Conservation (phyloP, 148 eudicot species). For the Fagopyrum homotropicum region DNA sequence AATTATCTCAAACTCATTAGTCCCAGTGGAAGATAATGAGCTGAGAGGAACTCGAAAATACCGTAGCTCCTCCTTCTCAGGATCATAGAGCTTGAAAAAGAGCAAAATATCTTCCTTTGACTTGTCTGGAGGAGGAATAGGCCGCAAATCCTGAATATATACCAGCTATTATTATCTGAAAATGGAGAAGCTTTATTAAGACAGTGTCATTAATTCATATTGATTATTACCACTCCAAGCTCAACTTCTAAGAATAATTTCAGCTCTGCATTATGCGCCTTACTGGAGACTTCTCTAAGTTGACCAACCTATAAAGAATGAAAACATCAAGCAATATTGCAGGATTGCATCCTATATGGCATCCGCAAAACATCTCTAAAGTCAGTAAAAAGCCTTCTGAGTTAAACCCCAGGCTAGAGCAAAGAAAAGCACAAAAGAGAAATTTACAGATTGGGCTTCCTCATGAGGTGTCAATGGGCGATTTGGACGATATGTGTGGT, state of each 20-base stretch:
- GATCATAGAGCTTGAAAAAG: conserved; percentile 83
- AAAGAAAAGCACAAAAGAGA: not conserved
- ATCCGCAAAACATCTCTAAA: not conserved
- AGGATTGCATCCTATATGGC: not conserved
- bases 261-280: conserved; percentile 70
- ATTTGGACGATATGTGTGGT: conserved; percentile 85
- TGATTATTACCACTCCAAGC: conserved; percentile 44
- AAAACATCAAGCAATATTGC: not conserved
- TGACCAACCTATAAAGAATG: conserved; percentile 63
- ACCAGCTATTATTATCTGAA: conserved; percentile 2
- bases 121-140: conserved; percentile 65
- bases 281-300: conserved; percentile 72
- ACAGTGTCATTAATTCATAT: not conserved
- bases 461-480: conserved; percentile 69
- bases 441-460: conserved; percentile 66
- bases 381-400: not conserved
- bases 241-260: conserved; percentile 79
- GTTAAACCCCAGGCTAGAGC: not conserved
- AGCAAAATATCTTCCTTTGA: conserved; percentile 71
- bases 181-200: not conserved
- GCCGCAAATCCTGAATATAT: conserved; percentile 48
- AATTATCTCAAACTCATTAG: not conserved
- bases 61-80: conserved; percentile 78
- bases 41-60: conserved; percentile 13
- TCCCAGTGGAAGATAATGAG: not conserved